Evolutionary conservation across 2,329 filamentous ascomycete genomes (phyloP), one percentile per base, ranked within the genome.

Genomic region (Penicillium sp.): DNA sequence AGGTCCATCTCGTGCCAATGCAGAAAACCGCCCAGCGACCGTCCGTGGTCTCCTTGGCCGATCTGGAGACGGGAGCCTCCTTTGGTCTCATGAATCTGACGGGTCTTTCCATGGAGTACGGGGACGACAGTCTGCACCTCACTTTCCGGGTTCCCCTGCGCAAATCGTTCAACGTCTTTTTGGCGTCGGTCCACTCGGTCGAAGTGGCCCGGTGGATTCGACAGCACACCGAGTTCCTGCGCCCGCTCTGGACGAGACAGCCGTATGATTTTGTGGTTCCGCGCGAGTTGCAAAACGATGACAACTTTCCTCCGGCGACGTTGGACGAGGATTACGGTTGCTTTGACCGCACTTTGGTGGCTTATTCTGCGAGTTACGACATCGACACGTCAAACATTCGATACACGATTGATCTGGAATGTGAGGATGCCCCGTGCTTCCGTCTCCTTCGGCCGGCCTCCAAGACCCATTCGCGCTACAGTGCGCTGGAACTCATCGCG

Each of bases 351-450:
- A 87, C 84, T 1, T 66, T 88, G 29, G 80, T 80, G 41, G 84
- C 83, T 32, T 87, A 86, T 60, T 86, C 83, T 61, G 75, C 84
- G 37, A 83, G 82, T 18, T 88, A 86, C 62, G 78, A 81, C 49
- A 73, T 85, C 24, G 82, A 85, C 56, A 81, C 84, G 3, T 78
- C 78, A 9, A 84, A 83, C 47, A 83, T 88, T 42, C 76, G 78
- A 45, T 86, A 85, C 58, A 75, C 75, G 5, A 77, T 85, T 47
- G 76, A 82, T 57, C 74, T 77, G 56, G 67, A 78, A 47, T 80
- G 77, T 52, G 84, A 87, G 62, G 83, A 88, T 68, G 78, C 76
- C 28, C 84, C 84, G 4, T 78, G 79, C 33, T 88, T 88, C 60
- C 76, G 78, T 52, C 73, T 88, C 7, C 71, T 84, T 6, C 76